A percentile compares a stretch with the other conserved stretches of the same genome.
phyloP scores from a whole-genome alignment of 2,329 filamentous ascomycete genomes.

The Claviceps cyperi region DNA sequence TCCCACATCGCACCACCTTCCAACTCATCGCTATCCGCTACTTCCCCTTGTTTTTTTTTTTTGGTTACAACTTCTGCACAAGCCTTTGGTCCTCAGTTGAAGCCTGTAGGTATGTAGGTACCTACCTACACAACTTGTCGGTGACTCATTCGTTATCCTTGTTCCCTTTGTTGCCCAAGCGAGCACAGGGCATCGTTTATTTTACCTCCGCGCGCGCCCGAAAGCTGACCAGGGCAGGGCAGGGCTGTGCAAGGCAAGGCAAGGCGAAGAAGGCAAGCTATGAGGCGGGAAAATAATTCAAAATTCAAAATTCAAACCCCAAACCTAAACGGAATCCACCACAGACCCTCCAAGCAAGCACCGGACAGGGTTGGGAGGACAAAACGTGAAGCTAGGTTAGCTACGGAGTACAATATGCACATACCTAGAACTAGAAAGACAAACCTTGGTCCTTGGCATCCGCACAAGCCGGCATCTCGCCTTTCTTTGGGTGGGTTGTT shows the following conservation, averaged over 20 bases:
- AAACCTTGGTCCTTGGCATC: background rate
- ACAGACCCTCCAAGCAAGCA: background rate
- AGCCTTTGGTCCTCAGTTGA: no score
- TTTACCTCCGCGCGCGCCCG: background rate
- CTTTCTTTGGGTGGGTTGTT: background rate
- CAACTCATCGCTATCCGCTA: background rate
- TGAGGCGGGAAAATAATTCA: background rate
- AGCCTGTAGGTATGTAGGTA: no score
- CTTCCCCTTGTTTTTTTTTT: no score
- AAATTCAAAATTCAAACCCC: no score
- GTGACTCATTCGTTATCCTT: slow-evolving; percentile 2
- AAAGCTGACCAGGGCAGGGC: background rate
- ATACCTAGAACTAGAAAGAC: background rate
- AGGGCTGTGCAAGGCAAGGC: background rate
- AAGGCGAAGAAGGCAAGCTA: background rate
- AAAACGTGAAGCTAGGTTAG: background rate
- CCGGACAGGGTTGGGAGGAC: background rate
- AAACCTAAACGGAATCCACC: no score
- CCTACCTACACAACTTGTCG: no score
- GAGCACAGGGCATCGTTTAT: background rate
- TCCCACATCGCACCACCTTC: background rate
- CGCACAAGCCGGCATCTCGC: background rate
- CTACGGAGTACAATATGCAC: background rate
- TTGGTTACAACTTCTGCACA: no score
- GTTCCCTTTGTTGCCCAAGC: slow-evolving; percentile 1